These are phyloP conservation scores for Colletotrichum coccodes DNA, from an alignment of 2,329 filamentous ascomycete genomes.

Conservation along the genomic window DNA sequence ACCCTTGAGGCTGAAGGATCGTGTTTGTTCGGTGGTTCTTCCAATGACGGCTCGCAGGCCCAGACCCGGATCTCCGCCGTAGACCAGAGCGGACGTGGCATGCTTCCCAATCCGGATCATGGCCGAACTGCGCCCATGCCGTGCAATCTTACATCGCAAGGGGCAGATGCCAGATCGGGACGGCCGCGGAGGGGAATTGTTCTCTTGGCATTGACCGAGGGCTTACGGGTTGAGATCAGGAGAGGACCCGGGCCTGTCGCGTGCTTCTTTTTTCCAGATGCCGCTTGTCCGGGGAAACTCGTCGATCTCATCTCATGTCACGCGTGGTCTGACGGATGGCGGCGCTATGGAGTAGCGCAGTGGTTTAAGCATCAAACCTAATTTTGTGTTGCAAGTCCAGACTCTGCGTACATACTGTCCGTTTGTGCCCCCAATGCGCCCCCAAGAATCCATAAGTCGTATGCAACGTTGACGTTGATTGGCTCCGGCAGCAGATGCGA, in stretches of 20 bases:
- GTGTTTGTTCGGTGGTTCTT: not conserved
- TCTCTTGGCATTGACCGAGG: not conserved
- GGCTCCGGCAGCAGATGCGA: not conserved
- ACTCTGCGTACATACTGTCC: not conserved
- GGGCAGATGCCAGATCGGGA: not conserved
- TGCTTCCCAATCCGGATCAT: not conserved
- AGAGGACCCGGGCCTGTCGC: too few species aligned
- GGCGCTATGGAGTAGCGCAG: not conserved
- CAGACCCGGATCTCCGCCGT: not conserved
- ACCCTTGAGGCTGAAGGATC: constrained; percentile 12
- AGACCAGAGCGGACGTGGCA: not conserved
- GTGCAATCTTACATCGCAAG: not conserved
- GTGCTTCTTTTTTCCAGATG: not conserved
- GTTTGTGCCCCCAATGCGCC: not conserved
- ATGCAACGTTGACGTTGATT: not conserved
- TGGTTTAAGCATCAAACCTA: constrained; percentile 4
- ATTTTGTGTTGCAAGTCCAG: not conserved
- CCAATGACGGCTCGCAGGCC: not conserved
- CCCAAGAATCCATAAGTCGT: not conserved
- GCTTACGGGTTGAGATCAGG: not conserved
- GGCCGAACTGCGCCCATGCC: not conserved
- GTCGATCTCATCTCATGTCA: not conserved
- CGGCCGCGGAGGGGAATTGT: not conserved
- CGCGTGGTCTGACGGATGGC: not conserved
- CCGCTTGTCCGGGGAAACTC: not conserved